Conservation (phyloP, 1,284 basidiomycete species). For the Ustilago curta region DNA sequence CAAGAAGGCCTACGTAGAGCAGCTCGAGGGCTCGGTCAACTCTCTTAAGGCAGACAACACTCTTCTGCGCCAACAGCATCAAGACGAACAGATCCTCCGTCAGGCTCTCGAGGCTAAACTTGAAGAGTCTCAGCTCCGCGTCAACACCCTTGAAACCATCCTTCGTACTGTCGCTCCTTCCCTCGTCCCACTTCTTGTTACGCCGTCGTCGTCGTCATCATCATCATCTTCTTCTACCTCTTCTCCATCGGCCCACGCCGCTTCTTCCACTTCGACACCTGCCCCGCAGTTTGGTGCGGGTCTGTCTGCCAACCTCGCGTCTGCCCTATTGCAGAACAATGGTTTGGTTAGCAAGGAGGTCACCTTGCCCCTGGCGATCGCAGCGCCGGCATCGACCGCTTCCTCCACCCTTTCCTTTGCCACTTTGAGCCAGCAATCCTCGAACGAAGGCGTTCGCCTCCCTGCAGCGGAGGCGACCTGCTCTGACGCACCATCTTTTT, state of each 20-base stretch:
- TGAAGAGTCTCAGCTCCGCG: constrained; percentile 42
- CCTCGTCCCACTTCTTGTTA: constrained; percentile 28
- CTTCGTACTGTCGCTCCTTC: constrained; percentile 46
- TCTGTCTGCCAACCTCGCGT: constrained; percentile 29
- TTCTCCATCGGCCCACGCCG: constrained; percentile 24
- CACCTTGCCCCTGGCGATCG: constrained; percentile 38
- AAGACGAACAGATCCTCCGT: constrained; percentile 28
- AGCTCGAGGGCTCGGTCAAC: constrained; percentile 56
- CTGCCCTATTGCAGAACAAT: constrained; percentile 33
- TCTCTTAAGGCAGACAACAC: constrained; percentile 52
- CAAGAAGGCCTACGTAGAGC: constrained; percentile 63
- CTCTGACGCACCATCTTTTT: constrained; percentile 41
- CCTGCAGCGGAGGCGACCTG: constrained; percentile 68
- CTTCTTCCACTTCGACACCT: constrained; percentile 25
- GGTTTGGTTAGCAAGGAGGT: constrained; percentile 35
- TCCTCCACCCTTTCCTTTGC: constrained; percentile 33
- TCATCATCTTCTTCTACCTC: constrained; percentile 13
- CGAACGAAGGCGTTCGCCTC: constrained; percentile 63
- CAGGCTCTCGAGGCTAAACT: constrained; percentile 47
- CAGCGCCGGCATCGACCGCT: constrained; percentile 60
- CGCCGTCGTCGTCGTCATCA: constrained; percentile 30
- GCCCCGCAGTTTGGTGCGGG: constrained; percentile 35
- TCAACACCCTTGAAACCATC: constrained; percentile 53
- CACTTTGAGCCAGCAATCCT: constrained; percentile 35
- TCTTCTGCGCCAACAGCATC: constrained; percentile 24